Percentiles rank a stretch among this genome's conserved stretches.
phyloP scores from a whole-genome alignment of 129 eudicot species.

The Tanacetum coccineum region DNA sequence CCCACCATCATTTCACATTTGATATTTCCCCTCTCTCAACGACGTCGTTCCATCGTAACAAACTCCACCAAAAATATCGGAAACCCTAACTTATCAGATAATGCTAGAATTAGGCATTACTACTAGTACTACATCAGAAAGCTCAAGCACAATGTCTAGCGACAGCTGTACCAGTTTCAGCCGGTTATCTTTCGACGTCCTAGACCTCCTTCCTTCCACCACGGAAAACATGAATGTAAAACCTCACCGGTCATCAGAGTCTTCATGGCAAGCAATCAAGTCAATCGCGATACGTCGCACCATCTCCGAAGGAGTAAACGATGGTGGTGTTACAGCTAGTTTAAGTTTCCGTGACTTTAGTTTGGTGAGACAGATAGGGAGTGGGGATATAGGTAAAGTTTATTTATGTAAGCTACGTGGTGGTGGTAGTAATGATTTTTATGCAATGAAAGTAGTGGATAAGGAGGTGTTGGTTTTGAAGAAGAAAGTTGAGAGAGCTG shows the following conservation, averaged over 20 bases:
- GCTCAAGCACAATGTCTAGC: conserved; percentile 53
- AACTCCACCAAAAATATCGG: no score
- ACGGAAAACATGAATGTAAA: conserved; percentile 43
- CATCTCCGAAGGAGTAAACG: conserved; percentile 23
- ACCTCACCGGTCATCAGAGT: conserved; percentile 83
- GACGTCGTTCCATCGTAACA: no score
- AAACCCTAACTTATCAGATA: no score
- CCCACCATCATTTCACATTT: no score
- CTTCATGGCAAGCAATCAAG: conserved; percentile 59
- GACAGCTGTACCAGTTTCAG: conserved; percentile 62
- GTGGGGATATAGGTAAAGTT: conserved; percentile 87
- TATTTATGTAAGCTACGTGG: conserved; percentile 61
- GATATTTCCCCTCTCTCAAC: no score
- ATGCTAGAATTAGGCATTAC: no score
- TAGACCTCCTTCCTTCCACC: conserved; percentile 37
- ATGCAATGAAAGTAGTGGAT: conserved; percentile 94
- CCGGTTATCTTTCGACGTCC: conserved; percentile 66
- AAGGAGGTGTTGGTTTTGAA: conserved; percentile 58
- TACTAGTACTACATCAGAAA: no score
- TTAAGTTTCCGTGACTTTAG: conserved; percentile 68
- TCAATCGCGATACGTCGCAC: conserved; percentile 27
- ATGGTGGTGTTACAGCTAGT: not conserved
- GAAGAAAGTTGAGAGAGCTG: conserved; percentile 71
- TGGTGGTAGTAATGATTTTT: conserved; percentile 20
- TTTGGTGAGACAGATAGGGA: conserved; percentile 77